phyloP scores from a whole-genome alignment of 495 filamentous ascomycete genomes.

The Aspergillus homomorphus region DNA sequence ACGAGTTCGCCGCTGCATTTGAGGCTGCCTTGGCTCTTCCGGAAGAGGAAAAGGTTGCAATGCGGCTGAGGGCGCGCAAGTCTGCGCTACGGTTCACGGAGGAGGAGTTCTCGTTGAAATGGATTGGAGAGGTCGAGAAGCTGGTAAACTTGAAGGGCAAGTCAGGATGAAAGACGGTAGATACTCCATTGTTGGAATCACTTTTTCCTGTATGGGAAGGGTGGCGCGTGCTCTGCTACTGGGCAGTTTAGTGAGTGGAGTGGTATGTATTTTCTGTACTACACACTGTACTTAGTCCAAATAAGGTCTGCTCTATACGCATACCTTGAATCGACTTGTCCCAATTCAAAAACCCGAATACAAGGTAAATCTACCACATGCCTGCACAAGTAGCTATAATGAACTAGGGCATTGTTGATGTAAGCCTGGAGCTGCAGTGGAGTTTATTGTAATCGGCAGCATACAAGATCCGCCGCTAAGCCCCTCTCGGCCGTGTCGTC shows the following conservation, averaged over 20 bases:
- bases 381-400: neutral
- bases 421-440: too few relatives aligned
- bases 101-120: conserved; percentile 73
- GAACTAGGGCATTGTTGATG: too few relatives aligned
- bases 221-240: neutral
- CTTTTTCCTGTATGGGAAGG: neutral
- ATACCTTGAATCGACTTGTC: too few relatives aligned
- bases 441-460: neutral
- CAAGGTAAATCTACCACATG: neutral
- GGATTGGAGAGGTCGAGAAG: conserved; percentile 68
- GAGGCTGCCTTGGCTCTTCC: conserved; percentile 68
- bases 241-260: neutral
- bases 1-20: conserved; percentile 76
- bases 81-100: conserved; percentile 84
- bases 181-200: neutral
- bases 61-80: conserved; percentile 68
- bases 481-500: conserved; percentile 36
- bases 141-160: conserved; percentile 51
- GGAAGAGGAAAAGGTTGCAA: conserved; percentile 61
- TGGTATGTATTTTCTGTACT: neutral
- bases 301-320: neutral
- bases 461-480: conserved; percentile 23
- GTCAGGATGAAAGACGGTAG: neutral
- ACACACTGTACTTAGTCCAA: neutral
- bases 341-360: neutral